Conservation (phyloP, 2,329 filamentous ascomycete species). For the Penicillium hesseltinei region DNA sequence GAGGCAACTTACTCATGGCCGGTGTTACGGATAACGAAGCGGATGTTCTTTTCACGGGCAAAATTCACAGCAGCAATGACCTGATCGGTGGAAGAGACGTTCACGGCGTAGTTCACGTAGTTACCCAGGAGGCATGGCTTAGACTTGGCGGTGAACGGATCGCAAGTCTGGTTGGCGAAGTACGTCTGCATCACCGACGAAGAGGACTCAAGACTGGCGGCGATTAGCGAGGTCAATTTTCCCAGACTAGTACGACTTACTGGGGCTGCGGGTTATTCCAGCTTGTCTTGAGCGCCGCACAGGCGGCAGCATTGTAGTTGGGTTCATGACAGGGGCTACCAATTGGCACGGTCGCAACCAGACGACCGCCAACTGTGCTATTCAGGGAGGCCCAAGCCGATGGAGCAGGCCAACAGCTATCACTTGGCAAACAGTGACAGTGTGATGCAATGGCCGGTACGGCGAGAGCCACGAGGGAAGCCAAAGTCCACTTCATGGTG, state of each 20-base stretch:
- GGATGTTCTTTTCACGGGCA: slow-evolving; percentile 50
- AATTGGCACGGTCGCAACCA: slow-evolving; percentile 41
- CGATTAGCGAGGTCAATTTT: neutral
- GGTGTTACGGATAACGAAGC: slow-evolving; percentile 48
- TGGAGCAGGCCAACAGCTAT: slow-evolving; percentile 40
- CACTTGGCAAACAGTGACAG: slow-evolving; percentile 34
- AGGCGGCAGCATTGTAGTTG: slow-evolving; percentile 24
- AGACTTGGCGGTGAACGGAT: slow-evolving; percentile 28
- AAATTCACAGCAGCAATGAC: slow-evolving; percentile 40
- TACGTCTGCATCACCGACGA: slow-evolving; percentile 35
- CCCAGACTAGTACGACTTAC: slow-evolving; percentile 14
- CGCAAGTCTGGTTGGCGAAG: slow-evolving; percentile 35
- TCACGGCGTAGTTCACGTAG: slow-evolving; percentile 36
- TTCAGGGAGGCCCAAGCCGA: slow-evolving; percentile 38
- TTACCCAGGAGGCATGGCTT: slow-evolving; percentile 31
- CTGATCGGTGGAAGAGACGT: slow-evolving; percentile 31
- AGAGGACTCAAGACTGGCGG: slow-evolving; percentile 23
- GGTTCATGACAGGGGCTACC: slow-evolving; percentile 39
- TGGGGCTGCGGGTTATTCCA: slow-evolving; percentile 32
- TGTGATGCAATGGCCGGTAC: slow-evolving; percentile 8
- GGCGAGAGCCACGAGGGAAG: slow-evolving; percentile 15
- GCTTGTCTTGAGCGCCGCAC: slow-evolving; percentile 15
- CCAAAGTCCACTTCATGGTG: slow-evolving; percentile 29
- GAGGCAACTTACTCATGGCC: slow-evolving; percentile 38
- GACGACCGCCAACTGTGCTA: slow-evolving; percentile 36